phyloP scores from a whole-genome alignment of 768 basidiomycete species.

The Podaxis rugospora region DNA sequence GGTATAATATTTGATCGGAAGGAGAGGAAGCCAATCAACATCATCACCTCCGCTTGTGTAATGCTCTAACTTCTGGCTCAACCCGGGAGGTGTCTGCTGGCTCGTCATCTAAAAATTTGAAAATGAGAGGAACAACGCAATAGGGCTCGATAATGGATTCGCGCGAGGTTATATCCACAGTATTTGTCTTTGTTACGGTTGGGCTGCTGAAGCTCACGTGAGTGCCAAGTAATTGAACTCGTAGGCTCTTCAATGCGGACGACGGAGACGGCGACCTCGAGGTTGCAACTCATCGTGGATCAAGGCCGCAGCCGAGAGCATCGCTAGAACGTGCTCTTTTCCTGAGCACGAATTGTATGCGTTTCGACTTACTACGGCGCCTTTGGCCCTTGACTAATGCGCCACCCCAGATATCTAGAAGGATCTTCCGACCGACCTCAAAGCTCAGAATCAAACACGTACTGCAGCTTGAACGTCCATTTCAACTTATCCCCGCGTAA shows the following conservation, averaged over 20 bases:
- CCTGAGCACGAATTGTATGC: neutral
- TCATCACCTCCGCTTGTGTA: constrained; percentile 36
- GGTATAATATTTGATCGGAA: constrained; percentile 50
- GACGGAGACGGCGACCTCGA: neutral
- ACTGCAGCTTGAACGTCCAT: neutral
- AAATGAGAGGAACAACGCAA: neutral
- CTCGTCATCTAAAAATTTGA: constrained; percentile 1
- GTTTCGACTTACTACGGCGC: neutral
- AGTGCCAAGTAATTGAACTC: neutral
- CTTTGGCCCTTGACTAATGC: neutral
- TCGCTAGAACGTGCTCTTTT: neutral
- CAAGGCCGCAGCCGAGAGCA: neutral
- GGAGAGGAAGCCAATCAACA: constrained; percentile 43
- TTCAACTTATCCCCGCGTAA: neutral
- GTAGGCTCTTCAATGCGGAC: neutral
- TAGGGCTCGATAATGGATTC: no score
- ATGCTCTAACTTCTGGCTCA: constrained; percentile 28
- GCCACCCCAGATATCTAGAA: no score
- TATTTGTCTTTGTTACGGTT: neutral
- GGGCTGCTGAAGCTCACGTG: neutral
- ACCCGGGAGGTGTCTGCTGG: constrained; percentile 39
- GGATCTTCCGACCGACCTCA: no score
- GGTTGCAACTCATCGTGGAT: neutral
- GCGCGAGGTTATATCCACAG: neutral
- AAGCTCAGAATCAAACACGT: no score